Conservation (phyloP, 176 grass and related monocot species). For the Triticum timopheevii region DNA sequence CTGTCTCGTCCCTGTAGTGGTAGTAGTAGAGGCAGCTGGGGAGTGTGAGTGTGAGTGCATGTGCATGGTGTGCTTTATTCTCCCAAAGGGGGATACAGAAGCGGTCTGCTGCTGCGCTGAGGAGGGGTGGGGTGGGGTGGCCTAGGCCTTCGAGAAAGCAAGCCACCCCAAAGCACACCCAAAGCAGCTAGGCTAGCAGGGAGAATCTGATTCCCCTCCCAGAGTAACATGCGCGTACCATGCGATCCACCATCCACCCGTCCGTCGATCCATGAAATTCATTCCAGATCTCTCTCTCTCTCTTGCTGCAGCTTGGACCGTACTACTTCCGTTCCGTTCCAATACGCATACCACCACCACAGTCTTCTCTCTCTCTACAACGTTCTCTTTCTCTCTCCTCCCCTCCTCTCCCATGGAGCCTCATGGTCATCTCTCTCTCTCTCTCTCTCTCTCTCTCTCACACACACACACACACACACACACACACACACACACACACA, state of each 20-base stretch:
- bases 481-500: no score
- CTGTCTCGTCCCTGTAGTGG: background rate
- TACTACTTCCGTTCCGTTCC: background rate
- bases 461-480: no score
- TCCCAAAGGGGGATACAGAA: conserved; percentile 48
- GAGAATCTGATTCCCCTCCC: conserved; percentile 66
- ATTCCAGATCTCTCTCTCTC: conserved; percentile 11
- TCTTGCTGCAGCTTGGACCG: conserved; percentile 9
- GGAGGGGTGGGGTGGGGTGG: background rate
- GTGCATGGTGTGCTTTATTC: conserved; percentile 63
- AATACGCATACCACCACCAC: no score
- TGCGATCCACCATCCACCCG: background rate
- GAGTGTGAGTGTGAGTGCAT: conserved; percentile 38
- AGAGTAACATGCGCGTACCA: conserved; percentile 49
- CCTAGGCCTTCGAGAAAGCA: conserved; percentile 68
- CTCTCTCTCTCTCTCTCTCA: background rate
- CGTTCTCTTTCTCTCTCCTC: background rate
- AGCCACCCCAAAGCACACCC: background rate
- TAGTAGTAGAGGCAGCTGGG: background rate
- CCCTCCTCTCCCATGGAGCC: background rate
- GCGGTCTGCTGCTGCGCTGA: conserved; percentile 7
- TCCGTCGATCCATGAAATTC: background rate
- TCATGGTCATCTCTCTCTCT: background rate
- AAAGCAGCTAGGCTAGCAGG: background rate
- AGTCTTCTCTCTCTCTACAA: background rate